These are phyloP conservation scores for Fremontodendron californicum DNA, from an alignment of 345 rosid species.

Conservation along the genomic window DNA sequence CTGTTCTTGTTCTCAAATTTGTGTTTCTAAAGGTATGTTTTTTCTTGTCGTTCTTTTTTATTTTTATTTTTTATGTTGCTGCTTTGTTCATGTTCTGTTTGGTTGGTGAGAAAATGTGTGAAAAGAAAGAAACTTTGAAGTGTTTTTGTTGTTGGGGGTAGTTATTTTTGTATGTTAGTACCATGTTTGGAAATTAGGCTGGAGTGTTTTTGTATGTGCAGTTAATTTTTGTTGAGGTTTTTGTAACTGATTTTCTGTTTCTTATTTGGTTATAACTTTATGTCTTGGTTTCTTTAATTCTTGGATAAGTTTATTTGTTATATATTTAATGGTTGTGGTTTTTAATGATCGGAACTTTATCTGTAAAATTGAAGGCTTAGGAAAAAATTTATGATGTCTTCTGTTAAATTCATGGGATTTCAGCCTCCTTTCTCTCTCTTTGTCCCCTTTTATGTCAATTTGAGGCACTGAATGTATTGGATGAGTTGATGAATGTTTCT, in stretches of 20 bases:
- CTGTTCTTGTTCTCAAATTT: slow-evolving; percentile 17
- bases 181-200: slow-evolving; percentile 3
- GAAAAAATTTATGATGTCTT: slow-evolving; percentile 8
- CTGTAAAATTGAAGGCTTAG: slow-evolving; percentile 10
- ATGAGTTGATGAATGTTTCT: slow-evolving; percentile 23
- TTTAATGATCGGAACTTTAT: slow-evolving; percentile 12
- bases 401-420: background rate
- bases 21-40: slow-evolving; percentile 28
- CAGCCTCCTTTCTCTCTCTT: background rate
- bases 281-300: background rate
- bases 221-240: slow-evolving; percentile 2
- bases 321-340: slow-evolving; percentile 12
- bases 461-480: background rate
- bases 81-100: slow-evolving; percentile 13
- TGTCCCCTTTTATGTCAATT: background rate
- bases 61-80: background rate
- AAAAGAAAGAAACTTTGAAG: slow-evolving; percentile 30
- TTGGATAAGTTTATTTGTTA: slow-evolving; percentile 9
- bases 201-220: background rate
- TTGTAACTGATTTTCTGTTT: slow-evolving; percentile 32
- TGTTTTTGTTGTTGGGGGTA: slow-evolving; percentile 21
- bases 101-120: slow-evolving; percentile 26
- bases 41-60: background rate
- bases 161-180: background rate
- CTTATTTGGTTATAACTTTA: background rate